Conservation (phyloP, 2,329 filamentous ascomycete species). For the Leptographium radiaticola region DNA sequence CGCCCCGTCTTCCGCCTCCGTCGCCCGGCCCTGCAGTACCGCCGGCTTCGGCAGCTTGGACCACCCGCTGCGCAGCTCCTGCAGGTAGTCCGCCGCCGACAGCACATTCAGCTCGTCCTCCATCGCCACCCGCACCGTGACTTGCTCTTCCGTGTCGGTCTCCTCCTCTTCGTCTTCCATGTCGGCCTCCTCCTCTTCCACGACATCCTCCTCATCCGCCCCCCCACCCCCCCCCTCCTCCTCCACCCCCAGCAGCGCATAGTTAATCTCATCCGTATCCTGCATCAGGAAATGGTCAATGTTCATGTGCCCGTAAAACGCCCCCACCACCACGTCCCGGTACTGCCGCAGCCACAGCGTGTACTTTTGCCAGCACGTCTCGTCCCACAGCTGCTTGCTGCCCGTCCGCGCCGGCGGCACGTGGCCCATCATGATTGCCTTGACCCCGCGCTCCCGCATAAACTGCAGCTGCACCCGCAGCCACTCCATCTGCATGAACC, state of each 20-base stretch:
- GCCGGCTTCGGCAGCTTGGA: slow-evolving; percentile 50
- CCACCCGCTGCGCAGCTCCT: slow-evolving; percentile 68
- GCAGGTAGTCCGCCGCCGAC: slow-evolving; percentile 68
- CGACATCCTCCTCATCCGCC: slow-evolving; percentile 4
- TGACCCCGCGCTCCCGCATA: slow-evolving; percentile 73
- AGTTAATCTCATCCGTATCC: slow-evolving; percentile 64
- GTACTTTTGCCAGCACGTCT: slow-evolving; percentile 98
- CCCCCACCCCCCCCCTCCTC: slow-evolving; percentile 11
- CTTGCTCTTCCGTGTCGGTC: background rate
- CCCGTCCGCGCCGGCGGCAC: slow-evolving; percentile 80
- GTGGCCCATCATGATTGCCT: slow-evolving; percentile 88
- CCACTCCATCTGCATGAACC: slow-evolving; percentile 95
- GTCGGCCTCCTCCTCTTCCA: no score
- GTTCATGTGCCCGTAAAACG: slow-evolving; percentile 92
- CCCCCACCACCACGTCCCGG: slow-evolving; percentile 72
- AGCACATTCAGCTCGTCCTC: slow-evolving; percentile 44
- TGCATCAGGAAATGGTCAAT: slow-evolving; percentile 94
- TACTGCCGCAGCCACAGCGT: slow-evolving; percentile 82
- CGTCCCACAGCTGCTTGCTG: slow-evolving; percentile 83
- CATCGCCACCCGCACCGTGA: slow-evolving; percentile 22
- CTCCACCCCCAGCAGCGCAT: slow-evolving; percentile 28
- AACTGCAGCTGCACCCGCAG: slow-evolving; percentile 76
- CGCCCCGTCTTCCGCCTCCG: slow-evolving; percentile 12
- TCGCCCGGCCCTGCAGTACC: slow-evolving; percentile 3
- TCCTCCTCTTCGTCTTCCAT: background rate